Evolutionary conservation across 2,329 filamentous ascomycete genomes (phyloP).

Genomic region (Orbilia javanica): DNA sequence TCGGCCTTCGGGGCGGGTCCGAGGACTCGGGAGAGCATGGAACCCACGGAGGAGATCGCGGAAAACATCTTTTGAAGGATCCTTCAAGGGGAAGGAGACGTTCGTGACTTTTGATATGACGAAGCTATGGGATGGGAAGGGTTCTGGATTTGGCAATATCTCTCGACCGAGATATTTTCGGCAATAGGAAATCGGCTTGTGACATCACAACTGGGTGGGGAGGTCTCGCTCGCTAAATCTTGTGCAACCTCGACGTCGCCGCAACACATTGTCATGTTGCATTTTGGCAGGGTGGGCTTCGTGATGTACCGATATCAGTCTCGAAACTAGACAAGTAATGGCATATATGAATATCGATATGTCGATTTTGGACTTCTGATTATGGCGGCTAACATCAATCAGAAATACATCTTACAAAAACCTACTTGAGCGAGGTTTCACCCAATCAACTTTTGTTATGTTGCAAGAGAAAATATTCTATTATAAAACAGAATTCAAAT

Average conservation of each 20-base stretch:
- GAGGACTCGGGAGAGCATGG: slow-evolving; percentile 55
- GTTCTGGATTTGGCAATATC: slow-evolving; percentile 20
- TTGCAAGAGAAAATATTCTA: no score
- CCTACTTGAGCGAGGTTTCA: no score
- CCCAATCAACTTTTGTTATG: no score
- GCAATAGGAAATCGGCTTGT: slow-evolving; percentile 22
- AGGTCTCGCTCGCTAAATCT: slow-evolving; percentile 16
- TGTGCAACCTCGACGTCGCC: slow-evolving; percentile 10
- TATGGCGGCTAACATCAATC: no score
- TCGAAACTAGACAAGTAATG: no score
- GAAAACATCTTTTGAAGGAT: slow-evolving; percentile 34
- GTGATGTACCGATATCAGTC: no score
- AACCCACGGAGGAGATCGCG: slow-evolving; percentile 45
- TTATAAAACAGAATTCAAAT: no score
- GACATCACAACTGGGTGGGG: slow-evolving; percentile 51
- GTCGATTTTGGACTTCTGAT: no score
- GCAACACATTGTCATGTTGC: slow-evolving; percentile 33
- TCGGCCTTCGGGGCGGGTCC: slow-evolving; percentile 15
- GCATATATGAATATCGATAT: no score
- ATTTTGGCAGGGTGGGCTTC: slow-evolving; percentile 3
- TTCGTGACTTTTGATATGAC: background rate
- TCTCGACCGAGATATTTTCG: slow-evolving; percentile 22
- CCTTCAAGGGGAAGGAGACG: background rate
- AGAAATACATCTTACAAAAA: no score
- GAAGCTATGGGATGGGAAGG: background rate